Base-by-base conservation (phyloP, 768 basidiomycete genomes). In the Mycena kentingensis region DNA sequence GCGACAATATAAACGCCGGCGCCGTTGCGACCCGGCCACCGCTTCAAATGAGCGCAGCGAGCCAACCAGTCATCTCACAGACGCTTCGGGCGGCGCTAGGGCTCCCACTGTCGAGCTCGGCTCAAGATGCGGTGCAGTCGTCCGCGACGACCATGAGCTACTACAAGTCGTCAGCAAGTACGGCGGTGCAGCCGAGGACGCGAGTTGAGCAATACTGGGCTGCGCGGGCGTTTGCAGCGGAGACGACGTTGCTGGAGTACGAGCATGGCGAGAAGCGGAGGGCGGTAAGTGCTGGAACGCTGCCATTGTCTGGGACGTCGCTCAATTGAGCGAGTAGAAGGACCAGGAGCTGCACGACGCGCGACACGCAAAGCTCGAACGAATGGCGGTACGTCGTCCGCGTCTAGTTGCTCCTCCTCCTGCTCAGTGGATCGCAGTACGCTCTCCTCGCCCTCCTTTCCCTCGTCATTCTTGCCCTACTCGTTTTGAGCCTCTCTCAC, bases 151-250 rank as follows among this genome's bases (percentile, higher is more conserved):
- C 22, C n/a, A n/a, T n/a, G n/a, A 42, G 25, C 5, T 26, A 19
- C 12, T 24, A 13, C 21, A 42, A 27, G 11, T 24, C 21, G 36
- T 18, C 48, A 5, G 22, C 5, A 15, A 25, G 6, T 39, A 26
- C 5, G 6, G 32, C 32, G 19, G 11, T 25, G n/a, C 46, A 49
- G 27, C 57, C 57, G 15, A 45, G 51, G 29, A 43, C 52, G 1
- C 35, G 38, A 21, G 62, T 64, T 2, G 84, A 83, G 58, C 81
- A 80, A 54, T 86, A 87, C 61, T 89, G 88, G 88, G 83, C 82
- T 24, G 70, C 78, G 15, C 80, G 87, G 3, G 85, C 87, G 3
- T 58, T 86, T 21, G 75, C 79, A 3, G 87, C 87, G 1, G 88
- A 90, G 63, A 77, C 82, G 2, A 65, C 85, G 32, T 72, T 89